phyloP scores from a whole-genome alignment of 2,329 filamentous ascomycete species.

The Plenodomus lindquistii region DNA sequence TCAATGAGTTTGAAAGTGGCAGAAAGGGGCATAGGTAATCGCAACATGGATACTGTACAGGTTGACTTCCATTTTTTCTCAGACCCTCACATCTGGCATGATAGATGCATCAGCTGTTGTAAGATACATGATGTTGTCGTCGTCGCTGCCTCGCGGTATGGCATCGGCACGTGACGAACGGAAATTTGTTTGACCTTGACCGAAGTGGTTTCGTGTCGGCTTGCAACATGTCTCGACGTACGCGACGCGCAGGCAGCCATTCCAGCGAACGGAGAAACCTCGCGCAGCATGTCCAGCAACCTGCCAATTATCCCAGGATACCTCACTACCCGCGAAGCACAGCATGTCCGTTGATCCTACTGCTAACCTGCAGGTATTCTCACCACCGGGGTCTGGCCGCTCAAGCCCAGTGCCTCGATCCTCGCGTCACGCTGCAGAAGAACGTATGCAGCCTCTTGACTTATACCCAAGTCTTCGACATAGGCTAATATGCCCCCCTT shows the following conservation, averaged over 20 bases:
- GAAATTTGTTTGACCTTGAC: constrained; percentile 11
- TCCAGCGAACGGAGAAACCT: constrained; percentile 8
- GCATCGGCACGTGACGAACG: constrained; percentile 21
- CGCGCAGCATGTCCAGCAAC: constrained; percentile 36
- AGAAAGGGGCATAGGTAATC: too few relatives aligned
- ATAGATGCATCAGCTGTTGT: neutral
- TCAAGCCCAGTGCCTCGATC: constrained; percentile 74
- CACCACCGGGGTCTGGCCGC: constrained; percentile 83
- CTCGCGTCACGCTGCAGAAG: constrained; percentile 76
- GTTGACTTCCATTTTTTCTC: too few relatives aligned
- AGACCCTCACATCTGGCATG: too few relatives aligned
- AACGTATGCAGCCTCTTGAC: constrained; percentile 62
- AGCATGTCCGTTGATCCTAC: constrained; percentile 46
- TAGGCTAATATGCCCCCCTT: constrained; percentile 11
- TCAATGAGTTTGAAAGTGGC: too few relatives aligned
- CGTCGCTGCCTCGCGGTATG: constrained; percentile 15
- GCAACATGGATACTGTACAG: too few relatives aligned
- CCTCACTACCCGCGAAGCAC: constrained; percentile 20
- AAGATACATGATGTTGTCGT: neutral
- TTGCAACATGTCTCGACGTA: constrained; percentile 19
- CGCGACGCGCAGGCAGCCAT: constrained; percentile 22
- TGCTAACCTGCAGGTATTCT: constrained; percentile 50
- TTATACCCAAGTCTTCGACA: neutral
- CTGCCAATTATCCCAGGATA: constrained; percentile 19
- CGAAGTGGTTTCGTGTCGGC: constrained; percentile 21